Percentiles rank a stretch among this genome's conserved stretches.
Conservation (phyloP, 1,139 yeast species). For the Pichia sp. region DNA sequence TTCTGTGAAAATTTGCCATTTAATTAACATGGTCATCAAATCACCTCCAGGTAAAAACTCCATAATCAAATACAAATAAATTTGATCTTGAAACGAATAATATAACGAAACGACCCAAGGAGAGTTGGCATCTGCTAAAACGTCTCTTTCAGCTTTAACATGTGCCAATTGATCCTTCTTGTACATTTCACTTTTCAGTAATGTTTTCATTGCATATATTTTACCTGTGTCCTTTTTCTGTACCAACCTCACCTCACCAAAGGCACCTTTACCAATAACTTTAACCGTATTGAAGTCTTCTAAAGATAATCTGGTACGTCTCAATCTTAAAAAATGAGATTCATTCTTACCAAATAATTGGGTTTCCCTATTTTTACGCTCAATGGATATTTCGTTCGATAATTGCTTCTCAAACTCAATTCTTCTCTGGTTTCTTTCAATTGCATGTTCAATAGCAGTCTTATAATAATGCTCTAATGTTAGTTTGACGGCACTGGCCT, state of each 20-base stretch:
- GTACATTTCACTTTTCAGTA: conserved; percentile 73
- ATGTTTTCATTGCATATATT: conserved; percentile 78
- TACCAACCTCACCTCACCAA: conserved; percentile 79
- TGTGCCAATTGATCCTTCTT: conserved; percentile 78
- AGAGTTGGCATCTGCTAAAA: conserved; percentile 74
- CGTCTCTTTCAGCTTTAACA: conserved; percentile 82
- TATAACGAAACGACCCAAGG: conserved; percentile 83
- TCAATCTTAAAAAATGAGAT: conserved; percentile 63
- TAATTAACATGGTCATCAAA: conserved; percentile 77
- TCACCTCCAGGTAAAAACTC: conserved; percentile 85
- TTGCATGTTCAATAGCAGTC: conserved; percentile 71
- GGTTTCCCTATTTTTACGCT: conserved; percentile 64
- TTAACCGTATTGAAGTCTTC: conserved; percentile 75
- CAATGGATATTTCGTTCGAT: conserved; percentile 60
- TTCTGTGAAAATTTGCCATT: conserved; percentile 82
- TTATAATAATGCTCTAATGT: conserved; percentile 69
- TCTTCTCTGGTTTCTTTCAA: conserved; percentile 73
- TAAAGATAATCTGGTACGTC: conserved; percentile 65
- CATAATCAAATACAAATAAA: conserved; percentile 71
- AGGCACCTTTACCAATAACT: conserved; percentile 82
- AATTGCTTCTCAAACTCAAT: conserved; percentile 63
- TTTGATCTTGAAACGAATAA: conserved; percentile 74
- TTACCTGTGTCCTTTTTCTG: conserved; percentile 78
- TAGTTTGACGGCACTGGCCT: conserved; percentile 64
- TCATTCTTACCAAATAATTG: conserved; percentile 68